Base-by-base conservation (phyloP, 1,139 yeast species). In the Pichia sp. region DNA sequence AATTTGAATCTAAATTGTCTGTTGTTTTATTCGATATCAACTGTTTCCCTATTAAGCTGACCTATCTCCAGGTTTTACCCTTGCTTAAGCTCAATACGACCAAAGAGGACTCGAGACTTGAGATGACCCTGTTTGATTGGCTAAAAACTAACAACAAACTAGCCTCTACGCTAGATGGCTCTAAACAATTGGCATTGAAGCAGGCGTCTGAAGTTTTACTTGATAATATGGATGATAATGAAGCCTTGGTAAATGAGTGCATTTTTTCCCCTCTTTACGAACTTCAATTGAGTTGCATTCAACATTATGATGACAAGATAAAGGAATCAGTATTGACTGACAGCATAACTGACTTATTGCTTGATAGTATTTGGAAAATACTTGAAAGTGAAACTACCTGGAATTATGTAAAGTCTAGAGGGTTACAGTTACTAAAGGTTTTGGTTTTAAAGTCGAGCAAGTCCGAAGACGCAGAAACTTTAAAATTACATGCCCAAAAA, bases 231-330 rank as follows among this genome's bases (percentile, higher is more conserved):
- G 15, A 50, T 4, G 45, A 48, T 43, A 50, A 51, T 0, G 68
- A 67, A 4, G n/a, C 5, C 0, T 54, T 79, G 2, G 50, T 73
- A 5, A 59, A 66, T 8, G 50, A 71, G 4, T 72, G 75, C 4
- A 57, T 79, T 19, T 47, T 55, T 1, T 79, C 82, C 2, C 56
- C 70, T 2, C 72, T 71, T 47, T 80, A 75, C 58, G 85, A 82
- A 57, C 82, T 81, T 10, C 84, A 80, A 61, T 60, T 75, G 4
- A 65, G 70, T 5, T 74, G 80, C 0, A 67, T 84, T 26, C 59
- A 68, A 0, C 74, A 68, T 49, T 66, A 71, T 41, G 52, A 59
- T 3, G 36, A 45, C 1, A 2, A 5, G 8, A 40, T 61, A 11
- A 16, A 15, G 6, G 15, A 8, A 26, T 15, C 32, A 31, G 29